phyloP scores from a whole-genome alignment of 345 rosid genomes.

The Psidium guajava region DNA sequence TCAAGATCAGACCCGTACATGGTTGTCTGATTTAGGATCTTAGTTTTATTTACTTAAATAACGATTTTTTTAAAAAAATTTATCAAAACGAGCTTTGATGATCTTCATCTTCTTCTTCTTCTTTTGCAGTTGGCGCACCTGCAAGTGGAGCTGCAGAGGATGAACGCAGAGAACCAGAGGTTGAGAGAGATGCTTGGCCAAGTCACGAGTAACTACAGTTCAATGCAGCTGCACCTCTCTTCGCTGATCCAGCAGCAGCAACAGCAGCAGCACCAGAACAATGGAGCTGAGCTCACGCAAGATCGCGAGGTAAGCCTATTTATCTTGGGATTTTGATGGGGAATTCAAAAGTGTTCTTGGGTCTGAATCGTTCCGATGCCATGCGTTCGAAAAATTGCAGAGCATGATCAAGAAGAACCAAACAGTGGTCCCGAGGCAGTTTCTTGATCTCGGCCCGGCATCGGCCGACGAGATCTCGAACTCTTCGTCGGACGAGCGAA shows the following conservation, averaged over 20 bases:
- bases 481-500: slow-evolving; percentile 74
- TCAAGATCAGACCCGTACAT: neutral
- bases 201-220: slow-evolving; percentile 51
- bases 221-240: slow-evolving; percentile 58
- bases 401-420: slow-evolving; percentile 4
- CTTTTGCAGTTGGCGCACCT: slow-evolving; percentile 37
- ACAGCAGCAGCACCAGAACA: slow-evolving; percentile 24
- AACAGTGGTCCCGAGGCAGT: slow-evolving; percentile 43
- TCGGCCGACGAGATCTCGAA: slow-evolving; percentile 29
- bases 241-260: slow-evolving; percentile 47
- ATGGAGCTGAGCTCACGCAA: slow-evolving; percentile 9
- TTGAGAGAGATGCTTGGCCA: slow-evolving; percentile 68
- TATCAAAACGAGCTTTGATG: neutral
- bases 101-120: neutral
- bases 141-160: slow-evolving; percentile 54
- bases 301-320: slow-evolving; percentile 21
- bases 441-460: slow-evolving; percentile 45
- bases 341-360: neutral
- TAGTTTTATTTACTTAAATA: neutral
- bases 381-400: neutral
- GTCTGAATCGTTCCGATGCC: neutral
- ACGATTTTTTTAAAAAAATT: no score
- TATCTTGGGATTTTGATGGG: neutral
- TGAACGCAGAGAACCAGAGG: slow-evolving; percentile 65
- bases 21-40: neutral